Evolutionary conservation across 2,329 filamentous ascomycete species (phyloP).

Genomic region (Arthrobotrys sinensis): DNA sequence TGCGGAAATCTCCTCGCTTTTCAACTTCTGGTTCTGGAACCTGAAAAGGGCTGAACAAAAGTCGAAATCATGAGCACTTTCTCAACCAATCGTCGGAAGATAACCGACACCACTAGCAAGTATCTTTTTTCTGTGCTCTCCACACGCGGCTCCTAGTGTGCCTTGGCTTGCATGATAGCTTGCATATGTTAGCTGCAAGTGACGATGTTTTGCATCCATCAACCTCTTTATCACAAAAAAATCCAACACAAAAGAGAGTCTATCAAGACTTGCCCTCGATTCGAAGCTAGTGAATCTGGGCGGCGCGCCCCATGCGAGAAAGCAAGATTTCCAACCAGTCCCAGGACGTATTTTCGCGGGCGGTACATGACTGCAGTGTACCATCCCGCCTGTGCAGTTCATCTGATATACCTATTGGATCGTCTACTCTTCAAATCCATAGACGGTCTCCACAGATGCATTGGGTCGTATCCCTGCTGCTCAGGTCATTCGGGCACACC

Average conservation of each 20-base stretch:
- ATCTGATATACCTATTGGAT: conserved; percentile 59
- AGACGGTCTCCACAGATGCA: conserved; percentile 45
- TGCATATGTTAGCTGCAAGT: conserved; percentile 58
- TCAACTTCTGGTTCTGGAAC: conserved; percentile 27
- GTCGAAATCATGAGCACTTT: conserved; percentile 40
- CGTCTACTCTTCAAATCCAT: conserved; percentile 29
- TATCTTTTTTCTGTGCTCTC: conserved; percentile 11
- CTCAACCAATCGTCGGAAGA: conserved; percentile 34
- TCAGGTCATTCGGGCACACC: conserved; percentile 60
- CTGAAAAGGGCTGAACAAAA: conserved; percentile 40
- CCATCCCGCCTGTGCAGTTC: conserved; percentile 60
- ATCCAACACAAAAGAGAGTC: conserved; percentile 8
- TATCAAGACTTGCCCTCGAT: conserved; percentile 12
- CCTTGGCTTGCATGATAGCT: conserved; percentile 56
- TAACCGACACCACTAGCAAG: conserved; percentile 28
- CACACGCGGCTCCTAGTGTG: conserved; percentile 58
- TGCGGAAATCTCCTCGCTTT: conserved; percentile 13
- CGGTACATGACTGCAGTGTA: conserved; percentile 52
- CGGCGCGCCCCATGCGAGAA: not conserved
- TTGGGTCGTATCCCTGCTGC: conserved; percentile 52
- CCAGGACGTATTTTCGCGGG: conserved; percentile 20
- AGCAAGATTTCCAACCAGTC: conserved; percentile 37
- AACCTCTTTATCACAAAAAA: conserved; percentile 40
- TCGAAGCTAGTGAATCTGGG: conserved; percentile 2
- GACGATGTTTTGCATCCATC: conserved; percentile 58